A percentile compares a stretch with the other conserved stretches of the same genome.
Conservation (phyloP, 495 filamentous ascomycete genomes). For the Lophium mytilinum region DNA sequence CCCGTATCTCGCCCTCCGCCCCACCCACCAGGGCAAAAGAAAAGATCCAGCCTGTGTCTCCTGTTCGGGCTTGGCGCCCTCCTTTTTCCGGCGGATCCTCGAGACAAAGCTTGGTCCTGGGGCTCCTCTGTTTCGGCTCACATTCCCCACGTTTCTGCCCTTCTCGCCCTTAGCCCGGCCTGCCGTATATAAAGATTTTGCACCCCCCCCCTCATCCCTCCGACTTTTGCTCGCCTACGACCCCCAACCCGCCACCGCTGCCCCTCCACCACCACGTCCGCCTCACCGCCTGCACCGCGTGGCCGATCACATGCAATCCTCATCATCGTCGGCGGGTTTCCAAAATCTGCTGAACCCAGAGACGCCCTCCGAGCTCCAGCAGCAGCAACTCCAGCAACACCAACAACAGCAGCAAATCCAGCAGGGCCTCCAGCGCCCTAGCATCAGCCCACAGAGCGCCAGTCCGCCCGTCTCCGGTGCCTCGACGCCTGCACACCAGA, state of each 20-base stretch:
- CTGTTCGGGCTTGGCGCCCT: slow-evolving; percentile 12
- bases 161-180: slow-evolving; percentile 5
- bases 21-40: slow-evolving; percentile 14
- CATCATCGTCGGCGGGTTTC: slow-evolving; percentile 22
- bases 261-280: slow-evolving; percentile 1
- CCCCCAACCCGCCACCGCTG: background rate
- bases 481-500: slow-evolving; percentile 1
- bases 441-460: background rate
- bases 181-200: slow-evolving; percentile 16
- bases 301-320: slow-evolving; percentile 27
- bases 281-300: slow-evolving; percentile 10
- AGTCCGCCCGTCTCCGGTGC: slow-evolving; percentile 1
- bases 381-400: slow-evolving; percentile 3
- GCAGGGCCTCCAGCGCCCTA: too few relatives aligned
- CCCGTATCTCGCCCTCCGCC: slow-evolving; percentile 16
- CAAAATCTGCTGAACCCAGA: slow-evolving; percentile 27
- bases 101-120: slow-evolving; percentile 16
- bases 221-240: slow-evolving; percentile 13
- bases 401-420: too few relatives aligned
- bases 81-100: slow-evolving; percentile 26
- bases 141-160: slow-evolving; percentile 11
- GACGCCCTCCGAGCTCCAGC: background rate
- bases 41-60: slow-evolving; percentile 4
- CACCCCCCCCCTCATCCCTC: slow-evolving; percentile 14
- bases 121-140: background rate